Evolutionary conservation across 2,329 filamentous ascomycete genomes (phyloP).

Genomic region (Penicillium italicum): DNA sequence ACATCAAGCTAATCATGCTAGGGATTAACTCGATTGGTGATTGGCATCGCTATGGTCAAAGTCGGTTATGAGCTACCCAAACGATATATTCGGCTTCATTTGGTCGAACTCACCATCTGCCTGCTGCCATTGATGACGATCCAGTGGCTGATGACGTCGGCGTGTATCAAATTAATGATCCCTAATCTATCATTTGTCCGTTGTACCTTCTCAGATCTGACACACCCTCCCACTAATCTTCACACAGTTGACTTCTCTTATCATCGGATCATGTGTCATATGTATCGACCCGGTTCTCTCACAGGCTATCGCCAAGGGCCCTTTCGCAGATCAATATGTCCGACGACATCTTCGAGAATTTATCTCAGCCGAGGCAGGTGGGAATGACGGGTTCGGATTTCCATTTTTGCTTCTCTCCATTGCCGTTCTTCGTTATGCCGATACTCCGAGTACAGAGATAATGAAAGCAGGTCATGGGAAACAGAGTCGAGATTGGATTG

Average conservation of each 20-base stretch:
- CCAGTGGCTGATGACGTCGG: slow-evolving; percentile 59
- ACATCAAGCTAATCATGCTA: slow-evolving; percentile 17
- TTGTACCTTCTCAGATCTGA: neutral
- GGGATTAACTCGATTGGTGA: slow-evolving; percentile 57
- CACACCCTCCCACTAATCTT: neutral
- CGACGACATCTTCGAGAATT: slow-evolving; percentile 56
- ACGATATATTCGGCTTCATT: slow-evolving; percentile 50
- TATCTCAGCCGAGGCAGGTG: slow-evolving; percentile 60
- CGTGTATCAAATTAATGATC: slow-evolving; percentile 54
- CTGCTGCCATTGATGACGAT: slow-evolving; percentile 60
- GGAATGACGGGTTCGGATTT: slow-evolving; percentile 61
- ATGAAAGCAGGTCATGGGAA: slow-evolving; percentile 17
- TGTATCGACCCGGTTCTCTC: slow-evolving; percentile 62
- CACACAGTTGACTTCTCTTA: slow-evolving; percentile 49
- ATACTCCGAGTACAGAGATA: slow-evolving; percentile 27
- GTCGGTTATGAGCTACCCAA: slow-evolving; percentile 61
- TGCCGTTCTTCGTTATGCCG: slow-evolving; percentile 55
- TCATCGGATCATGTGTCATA: slow-evolving; percentile 59
- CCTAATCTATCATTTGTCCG: slow-evolving; percentile 51
- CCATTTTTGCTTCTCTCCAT: slow-evolving; percentile 59
- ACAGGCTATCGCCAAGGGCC: slow-evolving; percentile 60
- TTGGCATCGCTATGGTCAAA: slow-evolving; percentile 61
- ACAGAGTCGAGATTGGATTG: slow-evolving; percentile 28
- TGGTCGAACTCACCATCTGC: slow-evolving; percentile 54
- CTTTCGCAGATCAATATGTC: slow-evolving; percentile 61